Conservation (phyloP, 2,329 filamentous ascomycete genomes). For the Fusarium papillatum region DNA sequence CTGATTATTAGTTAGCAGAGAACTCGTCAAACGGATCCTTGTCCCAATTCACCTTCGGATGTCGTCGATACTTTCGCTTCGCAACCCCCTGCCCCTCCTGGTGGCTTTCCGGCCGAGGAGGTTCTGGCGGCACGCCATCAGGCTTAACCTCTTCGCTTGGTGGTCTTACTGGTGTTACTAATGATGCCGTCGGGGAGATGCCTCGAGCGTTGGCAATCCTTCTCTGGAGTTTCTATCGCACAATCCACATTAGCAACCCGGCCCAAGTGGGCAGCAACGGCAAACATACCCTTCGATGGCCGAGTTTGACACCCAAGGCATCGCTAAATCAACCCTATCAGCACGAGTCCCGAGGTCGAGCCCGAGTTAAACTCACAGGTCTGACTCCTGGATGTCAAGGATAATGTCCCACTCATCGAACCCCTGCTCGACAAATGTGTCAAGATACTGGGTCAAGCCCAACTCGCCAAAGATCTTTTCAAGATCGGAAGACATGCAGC, state of each 20-base stretch:
- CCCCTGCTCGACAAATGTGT: conserved; percentile 80
- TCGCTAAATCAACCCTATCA: conserved; percentile 64
- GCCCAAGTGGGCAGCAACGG: not conserved
- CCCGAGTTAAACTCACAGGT: conserved; percentile 71
- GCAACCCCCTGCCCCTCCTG: conserved; percentile 59
- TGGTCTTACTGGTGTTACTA: conserved; percentile 63
- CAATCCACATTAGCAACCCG: conserved; percentile 5
- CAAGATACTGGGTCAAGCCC: conserved; percentile 83
- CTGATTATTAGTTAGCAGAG: conserved; percentile 52
- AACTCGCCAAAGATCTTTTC: conserved; percentile 78
- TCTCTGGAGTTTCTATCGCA: conserved; percentile 80
- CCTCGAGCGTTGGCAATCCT: conserved; percentile 83
- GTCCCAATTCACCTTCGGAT: conserved; percentile 74
- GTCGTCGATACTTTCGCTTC: conserved; percentile 83
- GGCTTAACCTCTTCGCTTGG: conserved; percentile 67
- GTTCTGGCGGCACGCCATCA: conserved; percentile 66
- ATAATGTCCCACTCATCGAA: conserved; percentile 91
- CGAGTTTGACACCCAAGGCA: conserved; percentile 82
- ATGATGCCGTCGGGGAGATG: conserved; percentile 65
- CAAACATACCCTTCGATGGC: conserved; percentile 79
- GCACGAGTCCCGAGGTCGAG: not conserved
- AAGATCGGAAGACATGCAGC: conserved; percentile 69
- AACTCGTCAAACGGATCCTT: not conserved
- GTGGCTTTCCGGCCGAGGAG: conserved; percentile 60
- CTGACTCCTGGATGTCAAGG: conserved; percentile 86